phyloP scores from a whole-genome alignment of 2,329 filamentous ascomycete species.

The Diplodia corticola region DNA sequence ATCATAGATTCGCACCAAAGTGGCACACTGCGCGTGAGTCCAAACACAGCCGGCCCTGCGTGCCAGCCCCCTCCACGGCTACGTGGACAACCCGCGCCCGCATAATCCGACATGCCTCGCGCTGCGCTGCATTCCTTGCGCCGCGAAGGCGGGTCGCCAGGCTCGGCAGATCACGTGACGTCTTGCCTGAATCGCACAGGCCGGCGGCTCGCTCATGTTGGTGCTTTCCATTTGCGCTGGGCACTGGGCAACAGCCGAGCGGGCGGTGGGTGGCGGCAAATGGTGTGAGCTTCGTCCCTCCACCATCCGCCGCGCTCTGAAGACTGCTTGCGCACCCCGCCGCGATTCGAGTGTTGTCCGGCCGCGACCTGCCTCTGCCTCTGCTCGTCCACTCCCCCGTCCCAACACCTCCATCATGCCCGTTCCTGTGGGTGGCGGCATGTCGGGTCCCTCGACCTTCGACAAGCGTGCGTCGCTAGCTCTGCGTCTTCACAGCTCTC shows the following conservation, averaged over 20 bases:
- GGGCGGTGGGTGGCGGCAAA: slow-evolving; percentile 16
- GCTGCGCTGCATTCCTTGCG: background rate
- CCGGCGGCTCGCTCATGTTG: background rate
- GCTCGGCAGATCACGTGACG: background rate
- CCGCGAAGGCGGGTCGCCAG: background rate
- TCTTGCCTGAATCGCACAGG: background rate
- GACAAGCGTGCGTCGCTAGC: slow-evolving; percentile 63
- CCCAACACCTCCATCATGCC: slow-evolving; percentile 48
- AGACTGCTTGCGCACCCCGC: background rate
- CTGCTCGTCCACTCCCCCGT: background rate
- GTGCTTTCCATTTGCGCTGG: background rate
- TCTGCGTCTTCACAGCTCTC: slow-evolving; percentile 28
- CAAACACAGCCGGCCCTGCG: background rate
- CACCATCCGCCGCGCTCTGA: background rate
- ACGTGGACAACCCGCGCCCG: slow-evolving; percentile 7
- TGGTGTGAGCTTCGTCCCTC: slow-evolving; percentile 12
- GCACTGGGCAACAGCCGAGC: slow-evolving; percentile 14
- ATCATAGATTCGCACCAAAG: slow-evolving; percentile 10
- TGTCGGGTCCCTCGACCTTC: slow-evolving; percentile 62
- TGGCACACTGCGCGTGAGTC: slow-evolving; percentile 7
- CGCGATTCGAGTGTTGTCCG: background rate
- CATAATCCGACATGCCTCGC: background rate
- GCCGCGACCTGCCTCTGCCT: background rate
- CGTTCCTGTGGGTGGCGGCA: slow-evolving; percentile 53
- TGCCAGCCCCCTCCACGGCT: background rate